Evolutionary conservation across 768 basidiomycete genomes (phyloP), one percentile per base, ranked within the genome.

Genomic region (Tylopilus rubrobrunneus): DNA sequence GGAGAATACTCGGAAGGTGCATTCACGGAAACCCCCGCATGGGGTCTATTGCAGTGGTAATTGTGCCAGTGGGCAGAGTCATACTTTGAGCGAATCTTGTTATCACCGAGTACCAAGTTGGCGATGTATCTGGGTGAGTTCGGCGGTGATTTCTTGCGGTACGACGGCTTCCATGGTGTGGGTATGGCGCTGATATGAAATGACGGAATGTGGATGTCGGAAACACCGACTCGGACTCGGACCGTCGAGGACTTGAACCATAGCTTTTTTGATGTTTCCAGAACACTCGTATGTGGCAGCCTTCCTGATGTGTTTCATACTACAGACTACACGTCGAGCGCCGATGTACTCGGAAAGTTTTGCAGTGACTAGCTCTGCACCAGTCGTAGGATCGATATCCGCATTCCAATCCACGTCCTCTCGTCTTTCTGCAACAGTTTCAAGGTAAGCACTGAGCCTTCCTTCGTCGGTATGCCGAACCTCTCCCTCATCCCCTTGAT

Each of bases 61-160:
- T n/a, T n/a, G n/a, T n/a, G n/a, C n/a, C n/a, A n/a, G n/a, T n/a
- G 17, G 19, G 33, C 25, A 37, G 36, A 47, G 52, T 9, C 52
- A 21, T 62, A 87, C 89, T 78, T 86, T 59, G 85, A 75, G 17
- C 89, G 83, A 48, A 92, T 87, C 51, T 85, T 82, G 70, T 92
- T 92, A 68, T 92, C 89, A 5, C 88, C 90, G 39, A 89, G 75
- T 5, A 92, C 86, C n/a, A 92, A 82, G 70, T 92, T 92, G 11
- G 87, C 86, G 40, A 92, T n/a, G 81, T 56, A 91, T 89, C 71
- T 92, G 89, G 0, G 86, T 89, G 59, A 91, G 78, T 63, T 91
- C 87, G 12, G 76, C 72, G 8, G 85, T 84, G 43, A 90, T 87
- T 67, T 89, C 85, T 52, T 83, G 78, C 0, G 86, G 68, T 37